These are phyloP conservation scores for Botryotinia calthae DNA, from an alignment of 2,329 filamentous ascomycete genomes.

Conservation along the genomic window DNA sequence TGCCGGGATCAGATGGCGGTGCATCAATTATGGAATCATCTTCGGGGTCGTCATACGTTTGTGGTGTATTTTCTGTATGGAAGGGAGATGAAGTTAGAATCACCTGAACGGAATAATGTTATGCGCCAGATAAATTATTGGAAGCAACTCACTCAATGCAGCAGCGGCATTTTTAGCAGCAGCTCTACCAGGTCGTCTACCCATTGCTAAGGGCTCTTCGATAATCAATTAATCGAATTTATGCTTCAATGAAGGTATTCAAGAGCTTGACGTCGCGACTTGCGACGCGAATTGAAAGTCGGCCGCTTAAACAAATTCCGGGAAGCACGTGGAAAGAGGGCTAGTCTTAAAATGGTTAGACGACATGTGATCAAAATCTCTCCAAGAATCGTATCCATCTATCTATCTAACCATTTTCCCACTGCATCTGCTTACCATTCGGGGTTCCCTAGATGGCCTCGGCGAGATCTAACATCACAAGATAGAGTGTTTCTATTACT, in stretches of 20 bases:
- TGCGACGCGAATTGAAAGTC: conserved; percentile 13
- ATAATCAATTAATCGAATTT: conserved; percentile 13
- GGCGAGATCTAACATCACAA: conserved; percentile 3
- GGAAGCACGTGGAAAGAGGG: background rate
- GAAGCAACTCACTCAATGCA: conserved; percentile 48
- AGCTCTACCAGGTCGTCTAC: conserved; percentile 52
- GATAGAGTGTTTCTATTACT: background rate
- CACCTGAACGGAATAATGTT: background rate
- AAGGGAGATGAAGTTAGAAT: conserved; percentile 13
- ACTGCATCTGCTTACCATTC: conserved; percentile 5
- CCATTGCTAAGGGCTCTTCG: conserved; percentile 33
- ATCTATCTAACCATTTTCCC: background rate
- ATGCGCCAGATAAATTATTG: conserved; percentile 26
- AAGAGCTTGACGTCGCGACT: background rate
- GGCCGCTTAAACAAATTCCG: conserved; percentile 10
- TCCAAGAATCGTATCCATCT: background rate
- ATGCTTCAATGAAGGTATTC: background rate
- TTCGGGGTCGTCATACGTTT: conserved; percentile 44
- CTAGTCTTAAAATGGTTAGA: background rate
- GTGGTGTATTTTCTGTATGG: conserved; percentile 49
- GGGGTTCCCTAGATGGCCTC: background rate
- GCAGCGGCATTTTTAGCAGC: conserved; percentile 54
- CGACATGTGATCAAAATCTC: background rate
- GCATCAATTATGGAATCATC: conserved; percentile 48
- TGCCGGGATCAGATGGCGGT: conserved; percentile 34